Conservation (phyloP, 2,329 filamentous ascomycete species). For the Atkinsonella hypoxylon region DNA sequence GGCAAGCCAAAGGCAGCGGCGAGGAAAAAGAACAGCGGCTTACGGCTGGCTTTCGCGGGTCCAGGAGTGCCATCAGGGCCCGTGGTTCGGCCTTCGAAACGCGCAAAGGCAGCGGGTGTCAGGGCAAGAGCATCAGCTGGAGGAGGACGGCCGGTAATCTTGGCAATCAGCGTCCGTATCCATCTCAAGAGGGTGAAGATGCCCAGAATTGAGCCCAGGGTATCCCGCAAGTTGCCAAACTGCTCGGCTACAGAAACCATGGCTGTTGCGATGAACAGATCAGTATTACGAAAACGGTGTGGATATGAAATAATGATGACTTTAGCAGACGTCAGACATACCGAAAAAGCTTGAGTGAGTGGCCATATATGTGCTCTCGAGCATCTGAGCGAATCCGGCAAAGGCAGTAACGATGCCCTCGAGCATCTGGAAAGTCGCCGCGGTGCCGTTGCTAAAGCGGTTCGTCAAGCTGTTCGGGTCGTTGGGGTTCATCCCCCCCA, state of each 20-base stretch:
- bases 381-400: conserved; percentile 96
- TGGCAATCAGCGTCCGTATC: conserved; percentile 83
- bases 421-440: conserved; percentile 95
- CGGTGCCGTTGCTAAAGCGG: conserved; percentile 86
- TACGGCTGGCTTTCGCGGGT: conserved; percentile 69
- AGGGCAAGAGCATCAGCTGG: conserved; percentile 79
- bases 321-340: conserved; percentile 31
- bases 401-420: conserved; percentile 95
- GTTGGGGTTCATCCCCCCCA: conserved; percentile 44
- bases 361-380: conserved; percentile 99
- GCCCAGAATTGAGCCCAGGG: conserved; percentile 82
- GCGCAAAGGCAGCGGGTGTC: conserved; percentile 82
- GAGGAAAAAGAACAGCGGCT: conserved; percentile 92
- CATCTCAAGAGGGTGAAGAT: conserved; percentile 95
- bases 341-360: conserved; percentile 98
- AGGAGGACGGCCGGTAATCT: conserved; percentile 80
- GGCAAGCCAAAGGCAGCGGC: conserved; percentile 89
- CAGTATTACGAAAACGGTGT: neutral
- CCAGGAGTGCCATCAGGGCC: conserved; percentile 50
- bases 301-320: neutral
- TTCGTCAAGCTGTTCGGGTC: conserved; percentile 92
- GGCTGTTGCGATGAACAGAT: conserved; percentile 35
- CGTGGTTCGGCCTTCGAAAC: conserved; percentile 62
- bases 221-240: conserved; percentile 85
- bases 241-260: conserved; percentile 99